These are phyloP conservation scores for Apiospora kogelbergensis DNA, from an alignment of 2,329 filamentous ascomycete species.

Conservation along the genomic window DNA sequence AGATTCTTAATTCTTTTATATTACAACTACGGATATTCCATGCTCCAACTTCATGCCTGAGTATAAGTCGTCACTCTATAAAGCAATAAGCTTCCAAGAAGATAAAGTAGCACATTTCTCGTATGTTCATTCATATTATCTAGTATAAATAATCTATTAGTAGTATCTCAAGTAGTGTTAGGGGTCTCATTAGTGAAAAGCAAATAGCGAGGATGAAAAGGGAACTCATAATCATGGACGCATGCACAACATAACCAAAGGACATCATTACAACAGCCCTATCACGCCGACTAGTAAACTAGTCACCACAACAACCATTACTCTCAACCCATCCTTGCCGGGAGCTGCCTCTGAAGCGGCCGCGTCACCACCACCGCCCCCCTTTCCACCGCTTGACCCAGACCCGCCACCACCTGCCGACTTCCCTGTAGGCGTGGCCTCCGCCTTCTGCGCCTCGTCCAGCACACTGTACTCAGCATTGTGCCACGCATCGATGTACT, in stretches of 20 bases:
- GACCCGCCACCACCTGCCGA: neutral
- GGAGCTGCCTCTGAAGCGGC: neutral
- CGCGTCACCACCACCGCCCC: neutral
- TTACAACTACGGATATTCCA: too few species aligned
- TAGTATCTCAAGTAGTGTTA: neutral
- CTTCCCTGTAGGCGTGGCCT: slow-evolving; percentile 14
- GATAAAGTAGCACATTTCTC: too few species aligned
- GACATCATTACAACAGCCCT: neutral
- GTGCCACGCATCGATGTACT: slow-evolving; percentile 16
- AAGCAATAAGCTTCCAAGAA: too few species aligned
- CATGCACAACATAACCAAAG: neutral
- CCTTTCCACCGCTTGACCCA: neutral
- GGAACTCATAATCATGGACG: neutral
- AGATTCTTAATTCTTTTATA: too few species aligned
- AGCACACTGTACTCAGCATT: slow-evolving; percentile 16
- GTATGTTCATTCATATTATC: neutral
- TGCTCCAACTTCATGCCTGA: too few species aligned
- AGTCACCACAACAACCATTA: neutral
- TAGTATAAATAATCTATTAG: neutral
- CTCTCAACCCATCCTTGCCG: neutral
- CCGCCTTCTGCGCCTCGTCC: slow-evolving; percentile 14
- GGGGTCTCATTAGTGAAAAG: neutral
- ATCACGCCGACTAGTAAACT: neutral
- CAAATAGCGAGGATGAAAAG: neutral
- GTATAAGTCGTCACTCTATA: too few species aligned